Base-by-base conservation (phyloP, 192 early-diverging fungal genomes). In the Spizellomyces punctatus region DNA sequence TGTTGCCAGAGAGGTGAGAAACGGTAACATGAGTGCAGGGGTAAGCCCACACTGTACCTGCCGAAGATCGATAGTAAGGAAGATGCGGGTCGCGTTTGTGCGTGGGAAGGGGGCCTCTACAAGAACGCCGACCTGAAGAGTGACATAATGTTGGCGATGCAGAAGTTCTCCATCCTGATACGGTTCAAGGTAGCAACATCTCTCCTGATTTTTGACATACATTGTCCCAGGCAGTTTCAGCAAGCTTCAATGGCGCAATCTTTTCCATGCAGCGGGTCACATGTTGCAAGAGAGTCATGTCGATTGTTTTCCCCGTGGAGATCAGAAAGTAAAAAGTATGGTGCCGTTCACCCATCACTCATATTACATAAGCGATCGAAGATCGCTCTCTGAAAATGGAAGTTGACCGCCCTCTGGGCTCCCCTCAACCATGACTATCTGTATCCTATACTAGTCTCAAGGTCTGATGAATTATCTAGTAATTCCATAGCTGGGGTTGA, bases 51-150 rank as follows among this genome's bases (percentile, higher is more conserved):
- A 8, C 90, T 93, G 68, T 95, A 83, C 77, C 17, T 91, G 73
- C 4, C 94, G 94, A 68, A 98, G 86, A 62, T 98, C 95, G 75
- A 97, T 97, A 2, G 95, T 96, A 66, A 96, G 75, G 78, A 98
- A 92, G 8, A 98, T 90, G 44, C 83, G 83, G 73, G 75, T 86
- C 46, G 90, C 90, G 17, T 83, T 73, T 14, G 82, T 76, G 2
- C 92, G 80, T 3, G 94, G 93, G 67, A 87, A 89, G 27, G 94
- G 93, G 1, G 95, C 92, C 78, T 98, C 91, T 22, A 94, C 77
- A 44, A 97, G 79, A 36, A 95, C 75, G n/a, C 96, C 95, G 50
- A 95, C 78, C 64, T 66, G 47, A 45, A 55, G 22, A 12, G 49
- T 17, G 10, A 52, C 46, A 41, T 12, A 69, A 19, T 61, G 5